Evolutionary conservation across 192 early-diverging fungal genomes (phyloP).

Genomic region (Linnemannia exigua): DNA sequence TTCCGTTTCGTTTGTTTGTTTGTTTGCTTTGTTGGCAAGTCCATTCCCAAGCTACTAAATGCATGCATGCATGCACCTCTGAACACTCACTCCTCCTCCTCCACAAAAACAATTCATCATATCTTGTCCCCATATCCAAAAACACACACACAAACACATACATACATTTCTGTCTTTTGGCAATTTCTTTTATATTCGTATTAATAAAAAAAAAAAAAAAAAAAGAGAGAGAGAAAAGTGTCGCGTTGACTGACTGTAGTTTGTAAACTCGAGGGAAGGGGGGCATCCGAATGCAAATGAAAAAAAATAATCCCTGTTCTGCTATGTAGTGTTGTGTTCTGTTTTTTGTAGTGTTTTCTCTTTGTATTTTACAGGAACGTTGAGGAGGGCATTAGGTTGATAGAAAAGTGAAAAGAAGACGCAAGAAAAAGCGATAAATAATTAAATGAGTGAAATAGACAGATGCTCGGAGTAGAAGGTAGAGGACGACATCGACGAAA

Average conservation of each 20-base stretch:
- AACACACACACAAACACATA: background rate
- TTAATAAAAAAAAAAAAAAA: background rate
- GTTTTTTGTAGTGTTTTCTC: background rate
- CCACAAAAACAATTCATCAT: too few species aligned
- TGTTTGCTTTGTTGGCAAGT: background rate
- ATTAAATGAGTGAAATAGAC: background rate
- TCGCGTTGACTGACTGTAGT: background rate
- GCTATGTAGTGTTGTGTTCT: background rate
- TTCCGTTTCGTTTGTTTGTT: too few species aligned
- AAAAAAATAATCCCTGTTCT: background rate
- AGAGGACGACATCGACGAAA: background rate
- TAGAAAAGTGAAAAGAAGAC: background rate
- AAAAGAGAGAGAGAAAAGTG: background rate
- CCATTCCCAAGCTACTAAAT: too few species aligned
- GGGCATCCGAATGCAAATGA: background rate
- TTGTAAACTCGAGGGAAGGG: background rate
- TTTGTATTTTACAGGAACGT: constrained; percentile 7
- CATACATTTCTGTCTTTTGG: too few species aligned
- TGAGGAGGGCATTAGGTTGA: background rate
- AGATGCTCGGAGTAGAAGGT: background rate
- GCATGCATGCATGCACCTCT: background rate
- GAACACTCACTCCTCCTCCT: constrained; percentile 1
- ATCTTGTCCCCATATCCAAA: too few species aligned
- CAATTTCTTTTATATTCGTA: too few species aligned
- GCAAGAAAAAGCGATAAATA: background rate